Evolutionary conservation across 257 asterid genomes (phyloP).

Genomic region (Eucommia ulmoides): DNA sequence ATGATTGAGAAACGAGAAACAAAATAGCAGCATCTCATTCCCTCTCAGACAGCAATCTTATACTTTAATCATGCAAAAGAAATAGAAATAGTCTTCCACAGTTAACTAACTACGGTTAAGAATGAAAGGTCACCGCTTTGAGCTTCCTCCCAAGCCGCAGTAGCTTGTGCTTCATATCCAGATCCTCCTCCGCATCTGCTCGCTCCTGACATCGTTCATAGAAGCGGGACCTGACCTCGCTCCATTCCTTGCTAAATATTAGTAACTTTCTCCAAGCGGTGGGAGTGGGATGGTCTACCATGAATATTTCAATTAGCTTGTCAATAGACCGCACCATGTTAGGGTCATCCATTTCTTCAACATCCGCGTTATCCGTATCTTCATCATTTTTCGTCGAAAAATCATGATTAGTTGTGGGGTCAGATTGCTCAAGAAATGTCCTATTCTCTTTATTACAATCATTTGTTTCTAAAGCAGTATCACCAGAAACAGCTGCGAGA

Average conservation of each 20-base stretch:
- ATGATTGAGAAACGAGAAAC: no score
- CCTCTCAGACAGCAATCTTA: background rate
- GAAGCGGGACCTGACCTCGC: constrained; percentile 66
- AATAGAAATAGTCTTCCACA: constrained; percentile 2
- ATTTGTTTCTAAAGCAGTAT: constrained; percentile 24
- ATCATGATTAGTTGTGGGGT: constrained; percentile 14
- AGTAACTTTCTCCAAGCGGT: constrained; percentile 81
- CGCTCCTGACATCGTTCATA: constrained; percentile 55
- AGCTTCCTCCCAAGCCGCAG: constrained; percentile 79
- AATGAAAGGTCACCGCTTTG: constrained; percentile 80
- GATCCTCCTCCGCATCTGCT: constrained; percentile 64
- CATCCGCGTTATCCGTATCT: constrained; percentile 15
- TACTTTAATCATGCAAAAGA: constrained; percentile 1
- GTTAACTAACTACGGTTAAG: constrained; percentile 9
- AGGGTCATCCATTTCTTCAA: constrained; percentile 32
- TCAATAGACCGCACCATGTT: constrained; percentile 68
- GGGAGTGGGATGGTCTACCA: constrained; percentile 85
- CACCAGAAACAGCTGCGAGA: constrained; percentile 25
- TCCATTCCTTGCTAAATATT: constrained; percentile 82
- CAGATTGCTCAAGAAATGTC: constrained; percentile 13
- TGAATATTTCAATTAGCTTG: constrained; percentile 68
- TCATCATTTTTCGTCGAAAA: constrained; percentile 8
- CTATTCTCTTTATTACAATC: constrained; percentile 22
- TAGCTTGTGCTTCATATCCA: constrained; percentile 63
- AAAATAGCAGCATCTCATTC: background rate